Percentiles rank a stretch among this genome's conserved stretches.
phyloP scores from a whole-genome alignment of 2,329 filamentous ascomycete species.

The Penicillium sp. region DNA sequence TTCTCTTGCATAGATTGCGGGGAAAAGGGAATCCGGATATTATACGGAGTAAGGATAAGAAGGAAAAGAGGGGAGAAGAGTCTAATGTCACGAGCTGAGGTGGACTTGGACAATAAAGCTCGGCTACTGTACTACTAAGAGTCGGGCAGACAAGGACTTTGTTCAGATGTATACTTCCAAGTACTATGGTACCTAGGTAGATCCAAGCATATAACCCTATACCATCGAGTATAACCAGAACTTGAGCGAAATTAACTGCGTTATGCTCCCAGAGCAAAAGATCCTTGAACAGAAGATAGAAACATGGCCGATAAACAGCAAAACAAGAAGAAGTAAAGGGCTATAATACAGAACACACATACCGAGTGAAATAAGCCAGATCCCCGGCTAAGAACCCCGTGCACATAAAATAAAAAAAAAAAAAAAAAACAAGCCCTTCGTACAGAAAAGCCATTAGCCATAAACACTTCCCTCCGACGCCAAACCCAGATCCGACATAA shows the following conservation, averaged over 20 bases:
- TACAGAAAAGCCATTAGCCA: conserved; percentile 1
- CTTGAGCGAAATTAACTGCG: neutral
- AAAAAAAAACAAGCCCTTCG: neutral
- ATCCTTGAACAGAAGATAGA: neutral
- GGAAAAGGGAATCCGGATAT: neutral
- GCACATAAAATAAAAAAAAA: neutral
- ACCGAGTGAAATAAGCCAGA: neutral
- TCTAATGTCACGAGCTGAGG: conserved; percentile 20
- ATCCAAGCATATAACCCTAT: neutral
- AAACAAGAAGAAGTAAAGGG: neutral
- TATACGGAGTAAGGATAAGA: neutral
- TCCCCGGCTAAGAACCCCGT: neutral
- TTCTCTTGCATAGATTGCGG: neutral
- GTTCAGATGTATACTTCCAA: neutral
- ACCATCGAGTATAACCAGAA: neutral
- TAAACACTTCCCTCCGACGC: neutral
- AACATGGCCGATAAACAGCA: neutral
- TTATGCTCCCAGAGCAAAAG: neutral
- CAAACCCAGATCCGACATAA: neutral
- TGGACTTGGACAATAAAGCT: neutral
- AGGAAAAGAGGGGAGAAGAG: conserved; percentile 2
- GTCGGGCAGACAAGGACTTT: conserved; percentile 5
- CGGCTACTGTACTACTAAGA: conserved; percentile 6
- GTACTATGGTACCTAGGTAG: neutral
- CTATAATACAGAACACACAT: conserved; percentile 13